phyloP scores from a whole-genome alignment of 441 rosid genomes.

The Francoa sonchifolia region DNA sequence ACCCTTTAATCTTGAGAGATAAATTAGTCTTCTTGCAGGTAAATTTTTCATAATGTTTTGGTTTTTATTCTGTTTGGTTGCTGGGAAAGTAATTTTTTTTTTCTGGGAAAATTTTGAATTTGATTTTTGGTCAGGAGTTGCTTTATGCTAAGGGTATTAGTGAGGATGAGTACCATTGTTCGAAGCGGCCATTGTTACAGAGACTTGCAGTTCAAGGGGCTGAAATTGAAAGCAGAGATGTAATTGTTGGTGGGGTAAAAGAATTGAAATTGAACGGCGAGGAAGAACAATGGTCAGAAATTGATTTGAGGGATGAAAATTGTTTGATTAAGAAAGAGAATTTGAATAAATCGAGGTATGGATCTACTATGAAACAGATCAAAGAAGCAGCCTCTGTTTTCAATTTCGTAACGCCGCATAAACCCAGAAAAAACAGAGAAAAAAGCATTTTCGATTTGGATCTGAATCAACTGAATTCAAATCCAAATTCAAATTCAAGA shows the following conservation, averaged over 20 bases:
- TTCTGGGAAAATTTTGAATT: too few species aligned
- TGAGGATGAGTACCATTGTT: conserved; percentile 55
- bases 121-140: conserved; percentile 30
- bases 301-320: conserved; percentile 54
- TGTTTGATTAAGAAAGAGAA: conserved; percentile 21
- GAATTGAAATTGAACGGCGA: conserved; percentile 25
- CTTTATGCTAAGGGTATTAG: conserved; percentile 59
- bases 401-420: conserved; percentile 32
- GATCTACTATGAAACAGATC: conserved; percentile 37
- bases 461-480: background rate
- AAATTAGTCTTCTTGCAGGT: conserved; percentile 68
- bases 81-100: background rate
- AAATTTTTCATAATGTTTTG: background rate
- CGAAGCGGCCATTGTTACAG: conserved; percentile 60
- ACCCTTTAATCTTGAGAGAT: conserved; percentile 36
- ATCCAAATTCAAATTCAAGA: conserved; percentile 1
- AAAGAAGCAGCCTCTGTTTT: conserved; percentile 54
- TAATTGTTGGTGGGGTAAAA: conserved; percentile 22
- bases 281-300: conserved; percentile 62
- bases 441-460: conserved; percentile 35
- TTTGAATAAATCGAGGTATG: conserved; percentile 23
- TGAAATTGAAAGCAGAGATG: conserved; percentile 49
- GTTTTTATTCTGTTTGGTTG: background rate
- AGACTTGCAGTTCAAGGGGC: conserved; percentile 60
- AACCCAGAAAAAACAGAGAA: conserved; percentile 22